Evolutionary conservation across 1,284 basidiomycete species (phyloP), one percentile per base, ranked within the genome.

Genomic region (Marasmius fiardii): DNA sequence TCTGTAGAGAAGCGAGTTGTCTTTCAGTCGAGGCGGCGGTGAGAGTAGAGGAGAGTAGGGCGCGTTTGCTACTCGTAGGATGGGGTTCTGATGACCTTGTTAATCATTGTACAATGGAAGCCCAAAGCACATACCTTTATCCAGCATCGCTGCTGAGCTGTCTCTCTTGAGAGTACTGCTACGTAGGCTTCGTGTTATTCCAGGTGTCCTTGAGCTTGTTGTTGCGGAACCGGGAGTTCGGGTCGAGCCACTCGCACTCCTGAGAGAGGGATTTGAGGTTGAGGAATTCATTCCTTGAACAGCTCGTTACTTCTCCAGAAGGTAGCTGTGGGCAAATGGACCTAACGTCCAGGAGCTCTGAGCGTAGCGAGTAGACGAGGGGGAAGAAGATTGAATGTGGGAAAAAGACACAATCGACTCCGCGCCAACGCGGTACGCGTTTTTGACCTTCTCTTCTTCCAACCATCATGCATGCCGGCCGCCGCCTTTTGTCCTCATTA

Each of bases 21-120:
- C 87, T 71, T 64, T 90, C 86, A 14, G 88, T 72, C 0, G 79
- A 73, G 2, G 85, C 75, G 57, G 82, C 78, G 1, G 81, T 71
- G 62, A 88, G 73, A 79, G 0, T 79, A 75, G 62, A 89, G 81
- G 0, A 79, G 77, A 0, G 80, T 68, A 24, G 81, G 78, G 61
- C 35, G 52, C 43, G 47, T 49, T 49, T 45, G 44, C 26, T 49
- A n/a, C 39, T 41, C 11, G 39, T 20, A 16, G 39, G 39, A 20
- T 41, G 39, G 14, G 39, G n/a, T 41, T 41, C 39, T 41, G 39
- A 14, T 39, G 5, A n/a, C n/a, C 20, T 16, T 18, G n/a, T 41
- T 8, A 41, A 20, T 41, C n/a, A n/a, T 18, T 10, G n/a, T 4
- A 41, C 16, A 16, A 10, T 41, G n/a, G 39, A 31, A 31, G 28